A percentile compares a stretch with the other conserved stretches of the same genome.
Evolutionary conservation across 768 basidiomycete species (phyloP).

Genomic region (Auricularia sp.): DNA sequence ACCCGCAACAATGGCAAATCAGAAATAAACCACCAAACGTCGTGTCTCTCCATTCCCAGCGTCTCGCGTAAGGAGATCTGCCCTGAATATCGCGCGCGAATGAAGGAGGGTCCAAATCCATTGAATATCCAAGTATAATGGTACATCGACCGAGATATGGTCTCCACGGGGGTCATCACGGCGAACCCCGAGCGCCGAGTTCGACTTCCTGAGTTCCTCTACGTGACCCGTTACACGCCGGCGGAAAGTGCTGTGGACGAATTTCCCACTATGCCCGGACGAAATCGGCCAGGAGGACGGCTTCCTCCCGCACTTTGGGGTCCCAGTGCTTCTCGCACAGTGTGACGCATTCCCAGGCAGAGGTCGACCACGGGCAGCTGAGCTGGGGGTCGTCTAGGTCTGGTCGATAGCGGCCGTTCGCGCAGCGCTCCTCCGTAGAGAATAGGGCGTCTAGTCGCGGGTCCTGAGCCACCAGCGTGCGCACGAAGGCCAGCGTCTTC

Average conservation of each 20-base stretch:
- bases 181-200: too few relatives aligned
- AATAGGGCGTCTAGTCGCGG: constrained; percentile 74
- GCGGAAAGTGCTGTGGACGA: neutral
- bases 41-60: too few relatives aligned
- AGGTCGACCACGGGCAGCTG: constrained; percentile 70
- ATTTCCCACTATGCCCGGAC: constrained; percentile 21
- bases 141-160: too few relatives aligned
- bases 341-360: constrained; percentile 70
- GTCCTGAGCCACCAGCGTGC: constrained; percentile 62
- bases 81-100: too few relatives aligned
- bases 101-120: too few relatives aligned
- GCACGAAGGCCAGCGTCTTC: constrained; percentile 65
- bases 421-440: constrained; percentile 74
- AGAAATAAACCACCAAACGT: too few relatives aligned
- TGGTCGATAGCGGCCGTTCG: constrained; percentile 75
- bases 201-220: too few relatives aligned
- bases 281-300: constrained; percentile 43
- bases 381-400: constrained; percentile 86
- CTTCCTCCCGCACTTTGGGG: constrained; percentile 54
- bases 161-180: too few relatives aligned
- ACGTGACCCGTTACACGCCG: neutral
- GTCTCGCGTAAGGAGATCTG: too few relatives aligned
- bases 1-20: too few relatives aligned
- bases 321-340: constrained; percentile 49
- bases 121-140: too few relatives aligned